Evolutionary conservation across 805 yeast species (phyloP).

Genomic region (Spathaspora arborariae): DNA sequence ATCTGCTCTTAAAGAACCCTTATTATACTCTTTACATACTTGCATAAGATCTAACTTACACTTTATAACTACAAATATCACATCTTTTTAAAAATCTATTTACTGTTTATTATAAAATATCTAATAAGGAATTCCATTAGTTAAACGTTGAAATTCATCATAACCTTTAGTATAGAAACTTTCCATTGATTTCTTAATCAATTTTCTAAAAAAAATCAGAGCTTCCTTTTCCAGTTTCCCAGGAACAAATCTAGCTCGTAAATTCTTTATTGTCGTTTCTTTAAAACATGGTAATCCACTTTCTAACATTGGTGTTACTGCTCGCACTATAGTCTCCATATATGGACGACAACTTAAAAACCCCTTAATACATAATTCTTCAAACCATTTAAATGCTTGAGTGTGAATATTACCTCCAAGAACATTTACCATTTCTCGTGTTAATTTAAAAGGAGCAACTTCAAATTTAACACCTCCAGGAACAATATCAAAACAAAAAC

Average conservation of each 20-base stretch:
- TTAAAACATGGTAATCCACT: conserved; percentile 97
- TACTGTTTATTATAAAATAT: too few species aligned
- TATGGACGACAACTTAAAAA: conserved; percentile 85
- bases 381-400: conserved; percentile 89
- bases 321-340: conserved; percentile 77
- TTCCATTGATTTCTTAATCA: conserved; percentile 80
- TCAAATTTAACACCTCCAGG: conserved; percentile 99
- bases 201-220: conserved; percentile 65
- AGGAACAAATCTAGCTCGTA: conserved; percentile 77
- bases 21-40: too few species aligned
- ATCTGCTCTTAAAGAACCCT: too few species aligned
- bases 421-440: conserved; percentile 93
- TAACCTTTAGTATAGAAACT: conserved; percentile 89
- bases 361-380: conserved; percentile 91
- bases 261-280: conserved; percentile 75
- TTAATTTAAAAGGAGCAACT: conserved; percentile 95
- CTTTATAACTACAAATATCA: too few species aligned
- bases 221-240: conserved; percentile 82
- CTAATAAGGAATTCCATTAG: conserved; percentile 94
- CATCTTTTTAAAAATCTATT: too few species aligned
- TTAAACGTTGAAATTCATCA: conserved; percentile 93
- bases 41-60: too few species aligned
- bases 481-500: conserved; percentile 96
- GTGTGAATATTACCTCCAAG: conserved; percentile 87
- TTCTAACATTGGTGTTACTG: conserved; percentile 89